phyloP scores from a whole-genome alignment of 371 early-diverging fungal species.

The Mortierella sp. region DNA sequence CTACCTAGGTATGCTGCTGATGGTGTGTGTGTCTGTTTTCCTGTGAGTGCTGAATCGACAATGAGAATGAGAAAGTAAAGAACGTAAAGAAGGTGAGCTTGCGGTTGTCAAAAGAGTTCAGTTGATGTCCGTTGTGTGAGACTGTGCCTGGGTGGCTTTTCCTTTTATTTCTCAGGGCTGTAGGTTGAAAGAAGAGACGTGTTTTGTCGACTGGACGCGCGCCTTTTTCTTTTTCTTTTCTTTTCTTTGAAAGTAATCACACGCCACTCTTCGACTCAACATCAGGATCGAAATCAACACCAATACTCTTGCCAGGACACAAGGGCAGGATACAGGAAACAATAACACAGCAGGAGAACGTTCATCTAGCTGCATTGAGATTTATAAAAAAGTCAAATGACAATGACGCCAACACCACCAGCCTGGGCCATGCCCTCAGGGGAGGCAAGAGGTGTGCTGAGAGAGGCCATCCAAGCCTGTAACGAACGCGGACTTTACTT shows the following conservation, averaged over 20 bases:
- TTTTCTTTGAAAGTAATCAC: not conserved
- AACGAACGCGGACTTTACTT: constrained; percentile 76
- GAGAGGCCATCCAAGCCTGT: constrained; percentile 73
- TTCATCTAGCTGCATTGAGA: not conserved
- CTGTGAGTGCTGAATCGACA: not conserved
- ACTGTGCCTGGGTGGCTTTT: constrained; percentile 22
- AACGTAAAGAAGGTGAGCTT: not conserved
- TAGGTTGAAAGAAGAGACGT: not conserved
- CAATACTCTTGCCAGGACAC: not conserved
- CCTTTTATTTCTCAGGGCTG: not conserved
- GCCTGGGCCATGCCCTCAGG: constrained; percentile 22
- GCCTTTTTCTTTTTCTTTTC: not conserved
- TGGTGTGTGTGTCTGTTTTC: not conserved
- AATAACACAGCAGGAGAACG: not conserved
- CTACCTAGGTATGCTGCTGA: not conserved
- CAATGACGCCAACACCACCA: not conserved
- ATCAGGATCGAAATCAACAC: not conserved
- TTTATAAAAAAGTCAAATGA: not conserved
- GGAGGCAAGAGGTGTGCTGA: constrained; percentile 44
- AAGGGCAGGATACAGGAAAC: not conserved
- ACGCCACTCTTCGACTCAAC: not conserved
- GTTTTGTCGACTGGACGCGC: not conserved
- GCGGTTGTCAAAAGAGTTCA: too few species aligned
- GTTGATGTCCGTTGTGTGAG: not conserved
- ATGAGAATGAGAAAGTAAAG: not conserved